Conservation (phyloP, 441 rosid species). For the Populus hybrid region DNA sequence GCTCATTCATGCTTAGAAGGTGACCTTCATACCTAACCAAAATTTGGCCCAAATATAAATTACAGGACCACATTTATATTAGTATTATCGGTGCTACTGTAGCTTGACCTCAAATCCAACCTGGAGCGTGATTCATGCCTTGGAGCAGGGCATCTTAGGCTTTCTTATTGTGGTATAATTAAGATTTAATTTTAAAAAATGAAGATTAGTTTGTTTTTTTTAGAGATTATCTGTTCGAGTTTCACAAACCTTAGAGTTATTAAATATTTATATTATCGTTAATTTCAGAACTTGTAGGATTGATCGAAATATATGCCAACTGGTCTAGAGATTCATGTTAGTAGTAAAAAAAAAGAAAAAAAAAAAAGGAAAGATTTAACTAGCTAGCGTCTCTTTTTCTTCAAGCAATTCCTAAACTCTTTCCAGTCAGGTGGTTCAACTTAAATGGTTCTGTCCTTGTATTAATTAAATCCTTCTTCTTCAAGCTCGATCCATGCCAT, state of each 20-base stretch:
- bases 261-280: accelerated
- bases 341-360: too few relatives aligned
- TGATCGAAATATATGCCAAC: accelerated
- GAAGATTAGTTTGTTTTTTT: accelerated
- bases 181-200: too few relatives aligned
- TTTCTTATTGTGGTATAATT: too few relatives aligned
- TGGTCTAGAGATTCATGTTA: accelerated
- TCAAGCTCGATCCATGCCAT: neutral
- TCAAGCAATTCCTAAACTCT: neutral
- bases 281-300: accelerated
- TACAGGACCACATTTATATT: neutral
- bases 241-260: accelerated
- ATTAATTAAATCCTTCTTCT: too few relatives aligned
- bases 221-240: too few relatives aligned
- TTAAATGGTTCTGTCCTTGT: too few relatives aligned
- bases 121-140: neutral
- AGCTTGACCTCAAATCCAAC: neutral
- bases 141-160: neutral
- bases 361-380: too few relatives aligned
- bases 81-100: neutral
- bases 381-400: neutral
- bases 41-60: neutral
- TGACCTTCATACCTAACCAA: neutral
- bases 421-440: neutral
- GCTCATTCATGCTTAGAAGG: neutral